These are phyloP conservation scores for Triticum turgidum DNA, from an alignment of 176 grass and related monocot genomes.

Conservation along the genomic window DNA sequence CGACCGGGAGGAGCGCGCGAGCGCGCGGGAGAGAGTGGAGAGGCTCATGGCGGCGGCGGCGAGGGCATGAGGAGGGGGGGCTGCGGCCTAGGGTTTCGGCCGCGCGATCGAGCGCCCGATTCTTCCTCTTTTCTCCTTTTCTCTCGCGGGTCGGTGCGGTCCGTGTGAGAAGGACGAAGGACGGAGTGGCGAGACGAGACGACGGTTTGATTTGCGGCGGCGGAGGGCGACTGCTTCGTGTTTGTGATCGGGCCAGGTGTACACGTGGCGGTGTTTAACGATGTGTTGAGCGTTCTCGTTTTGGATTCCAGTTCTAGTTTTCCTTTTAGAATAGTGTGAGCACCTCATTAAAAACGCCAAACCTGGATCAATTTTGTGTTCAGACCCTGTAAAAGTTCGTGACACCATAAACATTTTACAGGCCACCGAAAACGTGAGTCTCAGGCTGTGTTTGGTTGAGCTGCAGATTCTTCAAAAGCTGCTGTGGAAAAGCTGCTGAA, in stretches of 20 bases:
- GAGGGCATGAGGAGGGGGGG: neutral
- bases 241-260: neutral
- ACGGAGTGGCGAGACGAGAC: neutral
- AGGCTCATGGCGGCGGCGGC: conserved; percentile 54
- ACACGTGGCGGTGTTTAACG: no score
- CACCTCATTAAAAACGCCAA: no score
- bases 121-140: neutral
- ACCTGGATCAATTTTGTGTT: no score
- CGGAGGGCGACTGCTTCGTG: neutral
- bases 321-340: no score
- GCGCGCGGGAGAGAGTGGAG: conserved; percentile 55
- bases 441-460: no score
- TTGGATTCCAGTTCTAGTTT: no score
- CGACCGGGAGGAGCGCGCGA: conserved; percentile 65
- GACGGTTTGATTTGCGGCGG: conserved; percentile 1
- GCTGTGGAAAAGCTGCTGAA: no score
- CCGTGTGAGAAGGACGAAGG: neutral
- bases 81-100: conserved; percentile 20
- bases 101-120: conserved; percentile 16
- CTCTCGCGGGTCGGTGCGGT: neutral
- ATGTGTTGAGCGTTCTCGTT: no score
- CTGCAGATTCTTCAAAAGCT: no score
- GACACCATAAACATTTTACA: no score
- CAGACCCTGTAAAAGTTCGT: no score
- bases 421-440: no score